A percentile compares a stretch with the other conserved stretches of the same genome.
Conservation (phyloP, 2,329 filamentous ascomycete species). For the Trichoderma atroviride region DNA sequence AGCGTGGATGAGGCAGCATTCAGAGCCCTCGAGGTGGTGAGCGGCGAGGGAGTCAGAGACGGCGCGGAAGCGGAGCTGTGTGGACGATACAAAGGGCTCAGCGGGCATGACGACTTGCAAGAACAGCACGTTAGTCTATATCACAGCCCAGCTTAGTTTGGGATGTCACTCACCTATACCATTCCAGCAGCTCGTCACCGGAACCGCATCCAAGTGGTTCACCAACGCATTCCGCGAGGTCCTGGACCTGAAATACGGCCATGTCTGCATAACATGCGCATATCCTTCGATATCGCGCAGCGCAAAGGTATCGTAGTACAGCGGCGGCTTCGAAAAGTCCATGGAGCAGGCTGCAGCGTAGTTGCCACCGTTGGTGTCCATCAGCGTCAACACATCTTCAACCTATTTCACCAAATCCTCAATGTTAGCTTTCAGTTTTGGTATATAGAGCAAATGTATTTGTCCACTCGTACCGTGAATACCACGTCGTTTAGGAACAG, state of each 20-base stretch:
- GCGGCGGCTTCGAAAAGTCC: slow-evolving; percentile 58
- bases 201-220: slow-evolving; percentile 49
- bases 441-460: not conserved
- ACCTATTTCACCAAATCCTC: slow-evolving; percentile 41
- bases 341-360: slow-evolving; percentile 66
- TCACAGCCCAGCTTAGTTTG: not conserved
- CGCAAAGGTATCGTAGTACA: slow-evolving; percentile 66
- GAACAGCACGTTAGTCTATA: not conserved
- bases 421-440: not conserved
- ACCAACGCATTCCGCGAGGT: slow-evolving; percentile 58
- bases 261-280: slow-evolving; percentile 55
- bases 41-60: slow-evolving; percentile 63
- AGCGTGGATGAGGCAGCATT: slow-evolving; percentile 77
- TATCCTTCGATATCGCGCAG: slow-evolving; percentile 57
- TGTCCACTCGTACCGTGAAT: slow-evolving; percentile 50
- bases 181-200: slow-evolving; percentile 51
- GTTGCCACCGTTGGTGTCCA: slow-evolving; percentile 59
- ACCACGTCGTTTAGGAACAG: slow-evolving; percentile 67
- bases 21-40: slow-evolving; percentile 71
- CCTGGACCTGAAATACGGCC: slow-evolving; percentile 60
- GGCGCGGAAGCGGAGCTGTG: slow-evolving; percentile 61
- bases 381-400: slow-evolving; percentile 57
- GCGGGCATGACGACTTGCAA: slow-evolving; percentile 53
- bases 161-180: slow-evolving; percentile 42
- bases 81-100: slow-evolving; percentile 54